Evolutionary conservation across 192 early-diverging fungal species (phyloP), one percentile per base, ranked within the genome.

Genomic region (Kickxella alabastrina): DNA sequence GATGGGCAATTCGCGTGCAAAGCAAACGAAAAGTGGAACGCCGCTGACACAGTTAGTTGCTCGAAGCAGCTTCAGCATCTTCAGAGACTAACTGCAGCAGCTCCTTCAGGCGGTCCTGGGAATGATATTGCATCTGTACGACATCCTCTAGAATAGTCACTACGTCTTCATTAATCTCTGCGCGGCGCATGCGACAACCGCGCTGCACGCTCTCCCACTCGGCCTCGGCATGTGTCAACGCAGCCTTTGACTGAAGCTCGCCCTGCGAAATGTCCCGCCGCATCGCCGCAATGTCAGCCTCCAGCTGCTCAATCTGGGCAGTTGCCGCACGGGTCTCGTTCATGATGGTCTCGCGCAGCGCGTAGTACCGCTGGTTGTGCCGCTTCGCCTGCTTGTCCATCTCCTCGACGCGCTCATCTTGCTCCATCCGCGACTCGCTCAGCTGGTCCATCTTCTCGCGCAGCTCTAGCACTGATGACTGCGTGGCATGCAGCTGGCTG

Each of bases 121-220:
- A 43, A 18, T 77, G 67, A 15, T 52, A 29, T 38, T 61, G 58
- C 62, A 66, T 70, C 52, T 70, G 67, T 43, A 70, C 47, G 0
- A 51, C 62, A 23, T 70, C 68, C 29, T 77, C 74, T 3, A 77
- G 49, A 18, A 59, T 53, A 6, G 58, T 49, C 13, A 77, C 68
- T 5, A 77, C 62, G 27, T 71, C 68, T 29, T 77, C 62, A 32
- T 55, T 61, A 12, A 77, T 62, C 48, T 77, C 74, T 0, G 55
- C 56, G 10, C 74, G 56, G 7, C 74, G 74, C 62, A 62, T 19
- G 19, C 68, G 54, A 21, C 68, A 70, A 0, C 74, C 74, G 28
- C 67, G 74, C 67, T 66, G 66, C 7, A 77, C 74, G 43, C 66
- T 77, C 36, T 77, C 68, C 62, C 62, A 62, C 47, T 77, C 74